Evolutionary conservation across 192 early-diverging fungal species (phyloP).

Genomic region (Rhizophagus sp.): DNA sequence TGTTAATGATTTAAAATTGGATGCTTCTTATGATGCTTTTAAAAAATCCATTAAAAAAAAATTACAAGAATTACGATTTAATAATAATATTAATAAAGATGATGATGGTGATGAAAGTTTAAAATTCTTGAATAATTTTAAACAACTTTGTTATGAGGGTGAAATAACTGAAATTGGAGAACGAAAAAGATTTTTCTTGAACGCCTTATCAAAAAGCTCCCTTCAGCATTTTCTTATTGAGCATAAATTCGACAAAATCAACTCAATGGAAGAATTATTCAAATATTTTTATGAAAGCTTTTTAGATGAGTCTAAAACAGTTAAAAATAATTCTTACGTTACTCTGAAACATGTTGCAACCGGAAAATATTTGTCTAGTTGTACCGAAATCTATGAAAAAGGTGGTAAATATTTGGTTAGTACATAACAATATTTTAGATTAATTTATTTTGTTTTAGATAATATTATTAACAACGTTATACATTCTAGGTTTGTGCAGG

Average conservation of each 20-base stretch:
- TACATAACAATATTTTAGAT: background rate
- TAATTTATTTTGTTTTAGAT: background rate
- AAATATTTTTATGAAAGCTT: background rate
- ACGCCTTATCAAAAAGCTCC: background rate
- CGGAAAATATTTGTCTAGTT: background rate
- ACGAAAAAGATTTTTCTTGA: background rate
- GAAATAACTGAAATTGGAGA: background rate
- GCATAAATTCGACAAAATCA: background rate
- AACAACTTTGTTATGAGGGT: background rate
- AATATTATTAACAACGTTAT: background rate
- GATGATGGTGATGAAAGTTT: background rate
- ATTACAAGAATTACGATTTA: background rate
- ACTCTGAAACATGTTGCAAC: background rate
- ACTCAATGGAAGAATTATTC: background rate
- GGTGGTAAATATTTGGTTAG: background rate
- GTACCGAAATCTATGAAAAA: too few relatives aligned
- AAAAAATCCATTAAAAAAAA: background rate
- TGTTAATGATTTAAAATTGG: background rate
- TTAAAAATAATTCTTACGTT: background rate
- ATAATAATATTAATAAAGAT: too few relatives aligned
- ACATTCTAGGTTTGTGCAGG: background rate
- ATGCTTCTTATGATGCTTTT: background rate
- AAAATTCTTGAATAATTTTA: background rate
- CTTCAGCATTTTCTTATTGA: background rate
- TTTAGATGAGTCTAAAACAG: background rate